Conservation (phyloP, 192 early-diverging fungal genomes). For the Backusella luteola region DNA sequence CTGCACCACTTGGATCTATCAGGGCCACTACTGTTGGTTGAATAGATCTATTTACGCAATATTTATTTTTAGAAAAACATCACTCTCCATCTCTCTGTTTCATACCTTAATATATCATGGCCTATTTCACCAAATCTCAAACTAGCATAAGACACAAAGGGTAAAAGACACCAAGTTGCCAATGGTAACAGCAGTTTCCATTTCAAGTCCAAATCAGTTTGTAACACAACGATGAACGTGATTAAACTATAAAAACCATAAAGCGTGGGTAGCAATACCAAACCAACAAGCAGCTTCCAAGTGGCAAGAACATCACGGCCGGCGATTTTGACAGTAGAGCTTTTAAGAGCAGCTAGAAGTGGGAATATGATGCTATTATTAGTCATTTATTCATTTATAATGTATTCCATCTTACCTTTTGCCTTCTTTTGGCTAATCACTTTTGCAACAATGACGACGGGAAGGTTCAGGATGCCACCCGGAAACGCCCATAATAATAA, state of each 20-base stretch:
- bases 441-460: conserved; percentile 53
- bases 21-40: conserved; percentile 81
- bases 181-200: conserved; percentile 44
- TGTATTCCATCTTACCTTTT: conserved; percentile 30
- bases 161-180: conserved; percentile 49
- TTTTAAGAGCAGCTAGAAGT: conserved; percentile 68
- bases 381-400: too few species aligned
- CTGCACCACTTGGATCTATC: conserved; percentile 52
- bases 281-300: conserved; percentile 86
- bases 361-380: not conserved
- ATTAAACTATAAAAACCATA: conserved; percentile 72
- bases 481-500: conserved; percentile 82
- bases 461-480: conserved; percentile 63
- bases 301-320: conserved; percentile 95
- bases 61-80: not conserved
- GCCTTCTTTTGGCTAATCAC: conserved; percentile 55
- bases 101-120: conserved; percentile 67
- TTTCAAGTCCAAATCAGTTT: conserved; percentile 30
- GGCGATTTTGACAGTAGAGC: conserved; percentile 92
- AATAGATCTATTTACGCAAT: conserved; percentile 54
- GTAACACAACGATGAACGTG: conserved; percentile 45
- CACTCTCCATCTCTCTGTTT: not conserved
- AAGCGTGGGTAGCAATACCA: conserved; percentile 72
- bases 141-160: conserved; percentile 70
- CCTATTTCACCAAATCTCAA: conserved; percentile 77